Base-by-base conservation (phyloP, 2,329 filamentous ascomycete species). In the Fusarium nisikadoi region DNA sequence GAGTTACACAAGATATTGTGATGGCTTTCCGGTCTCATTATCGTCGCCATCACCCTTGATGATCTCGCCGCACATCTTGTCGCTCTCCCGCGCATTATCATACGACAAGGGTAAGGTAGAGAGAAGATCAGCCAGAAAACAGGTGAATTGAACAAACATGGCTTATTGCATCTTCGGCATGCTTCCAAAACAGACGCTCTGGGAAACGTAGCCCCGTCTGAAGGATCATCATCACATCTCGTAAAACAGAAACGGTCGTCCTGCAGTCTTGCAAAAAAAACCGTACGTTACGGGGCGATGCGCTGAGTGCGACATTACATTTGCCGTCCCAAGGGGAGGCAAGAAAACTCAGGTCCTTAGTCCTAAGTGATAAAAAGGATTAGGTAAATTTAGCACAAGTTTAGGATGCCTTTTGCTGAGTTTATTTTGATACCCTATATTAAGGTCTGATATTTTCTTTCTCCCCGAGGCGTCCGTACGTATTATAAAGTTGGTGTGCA, bases 21-120 rank as follows among this genome's bases (percentile, higher is more conserved):
- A 64, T 38, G 14, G 46, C 20, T 17, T 36, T 45, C 33, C 33
- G 31, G 47, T 53, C 42, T 43, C 35, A 36, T 42, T 39, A 52
- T 63, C 55, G 45, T 39, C 27, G 29, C 39, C 17, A 61, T 38
- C 20, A 53, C 29, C 61, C 46, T 46, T 53, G 56, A 46, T 50
- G 25, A 31, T 68, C 42, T 55, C 41, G 31, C n/a, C 17, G 36
- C 39, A n/a, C 27, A 55, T 46, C 55, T 12, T 46, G 56, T 62
- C 53, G 55, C 65, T 68, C 63, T 68, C 64, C 63, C 64, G 65
- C 35, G 56, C 49, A 50, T 63, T 56, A 63, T 68, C 65, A 54
- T 71, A 71, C 68, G 64, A 65, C 23, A 59, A 60, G 68, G 68
- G 52, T 62, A 31, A 4, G 8, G 14, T n/a, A 9, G 8, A 33